Evolutionary conservation across 2,329 filamentous ascomycete species (phyloP).

Genomic region (Scedosporium apiospermum): DNA sequence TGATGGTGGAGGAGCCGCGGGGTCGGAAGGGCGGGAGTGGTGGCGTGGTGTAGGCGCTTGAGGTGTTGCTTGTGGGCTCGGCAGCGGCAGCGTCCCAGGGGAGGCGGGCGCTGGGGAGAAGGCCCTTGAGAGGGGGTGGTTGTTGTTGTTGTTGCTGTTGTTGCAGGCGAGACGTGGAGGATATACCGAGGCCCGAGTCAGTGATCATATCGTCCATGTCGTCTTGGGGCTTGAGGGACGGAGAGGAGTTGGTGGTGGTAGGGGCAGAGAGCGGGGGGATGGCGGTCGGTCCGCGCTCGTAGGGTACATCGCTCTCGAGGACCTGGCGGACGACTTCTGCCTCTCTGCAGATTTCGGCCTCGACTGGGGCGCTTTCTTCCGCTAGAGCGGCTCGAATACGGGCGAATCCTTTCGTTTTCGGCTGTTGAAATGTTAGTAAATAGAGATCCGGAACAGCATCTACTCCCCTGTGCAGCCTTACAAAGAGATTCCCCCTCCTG

Average conservation of each 20-base stretch:
- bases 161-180: neutral
- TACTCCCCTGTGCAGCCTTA: constrained; percentile 31
- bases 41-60: constrained; percentile 53
- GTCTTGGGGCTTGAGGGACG: constrained; percentile 52
- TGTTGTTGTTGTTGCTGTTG: constrained; percentile 4
- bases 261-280: constrained; percentile 34
- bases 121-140: neutral
- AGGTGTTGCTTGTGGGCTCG: constrained; percentile 34
- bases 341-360: constrained; percentile 81
- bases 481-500: constrained; percentile 77
- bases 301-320: constrained; percentile 71
- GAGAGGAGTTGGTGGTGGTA: constrained; percentile 58
- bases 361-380: constrained; percentile 80
- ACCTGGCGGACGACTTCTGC: constrained; percentile 94
- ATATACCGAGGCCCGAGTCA: constrained; percentile 37
- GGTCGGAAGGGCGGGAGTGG: constrained; percentile 56
- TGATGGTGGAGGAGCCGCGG: constrained; percentile 49
- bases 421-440: constrained; percentile 41
- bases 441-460: neutral
- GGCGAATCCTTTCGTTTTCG: constrained; percentile 93
- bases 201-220: constrained; percentile 65
- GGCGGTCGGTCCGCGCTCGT: constrained; percentile 34
- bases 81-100: constrained; percentile 6
- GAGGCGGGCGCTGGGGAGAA: constrained; percentile 5
- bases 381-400: constrained; percentile 81